Conservation (phyloP, 441 rosid genomes). For the Aquilaria agallochum region DNA sequence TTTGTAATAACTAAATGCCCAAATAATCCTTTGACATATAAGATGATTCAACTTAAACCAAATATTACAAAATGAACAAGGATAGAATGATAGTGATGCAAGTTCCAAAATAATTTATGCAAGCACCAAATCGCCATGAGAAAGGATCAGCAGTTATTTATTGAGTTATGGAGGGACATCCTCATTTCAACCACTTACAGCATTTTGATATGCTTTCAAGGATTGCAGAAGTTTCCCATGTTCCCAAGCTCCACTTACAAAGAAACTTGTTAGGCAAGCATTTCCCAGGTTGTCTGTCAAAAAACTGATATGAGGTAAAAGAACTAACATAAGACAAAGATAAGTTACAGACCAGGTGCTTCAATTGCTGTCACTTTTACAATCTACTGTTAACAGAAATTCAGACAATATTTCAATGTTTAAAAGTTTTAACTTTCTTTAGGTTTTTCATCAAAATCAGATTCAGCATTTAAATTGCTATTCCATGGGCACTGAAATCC, state of each 20-base stretch:
- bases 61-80: not conserved
- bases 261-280: slow-evolving; percentile 67
- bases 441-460: too few relatives aligned
- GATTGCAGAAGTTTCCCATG: slow-evolving; percentile 62
- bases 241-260: slow-evolving; percentile 69
- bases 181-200: slow-evolving; percentile 37
- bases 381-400: too few relatives aligned
- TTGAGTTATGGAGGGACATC: slow-evolving; percentile 1
- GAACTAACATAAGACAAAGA: too few relatives aligned
- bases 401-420: too few relatives aligned
- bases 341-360: too few relatives aligned
- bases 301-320: slow-evolving; percentile 17
- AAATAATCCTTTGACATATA: not conserved
- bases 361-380: too few relatives aligned
- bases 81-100: not conserved
- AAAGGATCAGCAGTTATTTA: not conserved
- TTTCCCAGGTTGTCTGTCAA: slow-evolving; percentile 70
- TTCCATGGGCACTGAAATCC: too few relatives aligned
- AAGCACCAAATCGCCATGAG: slow-evolving; percentile 3
- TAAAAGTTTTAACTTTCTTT: too few relatives aligned
- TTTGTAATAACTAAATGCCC: not conserved
- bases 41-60: not conserved
- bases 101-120: not conserved
- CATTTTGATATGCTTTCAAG: slow-evolving; percentile 73
- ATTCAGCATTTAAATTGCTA: too few relatives aligned